Evolutionary conservation across 495 filamentous ascomycete species (phyloP).

Genomic region (Sordaria brevicollis): DNA sequence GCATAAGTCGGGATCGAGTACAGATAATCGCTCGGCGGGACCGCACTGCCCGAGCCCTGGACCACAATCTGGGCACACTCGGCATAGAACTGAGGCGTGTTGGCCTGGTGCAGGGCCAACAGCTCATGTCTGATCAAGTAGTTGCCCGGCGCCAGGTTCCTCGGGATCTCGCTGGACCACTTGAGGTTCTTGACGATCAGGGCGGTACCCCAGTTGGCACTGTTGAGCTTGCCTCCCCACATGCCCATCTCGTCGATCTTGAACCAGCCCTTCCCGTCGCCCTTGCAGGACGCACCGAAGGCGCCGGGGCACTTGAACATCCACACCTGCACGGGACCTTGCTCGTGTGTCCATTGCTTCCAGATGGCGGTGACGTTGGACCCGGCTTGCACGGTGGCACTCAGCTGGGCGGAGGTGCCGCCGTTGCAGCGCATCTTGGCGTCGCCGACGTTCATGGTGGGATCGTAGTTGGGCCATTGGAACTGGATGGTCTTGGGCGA

Average conservation of each 20-base stretch:
- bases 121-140: constrained; percentile 35
- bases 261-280: constrained; percentile 34
- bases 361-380: constrained; percentile 38
- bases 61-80: constrained; percentile 36
- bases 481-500: constrained; percentile 41
- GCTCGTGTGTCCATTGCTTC: constrained; percentile 40
- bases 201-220: constrained; percentile 42
- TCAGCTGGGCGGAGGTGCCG: constrained; percentile 24
- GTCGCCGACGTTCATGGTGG: constrained; percentile 30
- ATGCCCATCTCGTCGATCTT: constrained; percentile 40
- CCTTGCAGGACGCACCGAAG: constrained; percentile 23
- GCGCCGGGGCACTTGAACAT: constrained; percentile 30
- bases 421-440: constrained; percentile 38
- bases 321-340: constrained; percentile 38
- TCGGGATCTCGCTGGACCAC: constrained; percentile 34
- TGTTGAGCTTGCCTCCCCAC: constrained; percentile 27
- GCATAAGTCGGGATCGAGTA: constrained; percentile 41
- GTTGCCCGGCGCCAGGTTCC: constrained; percentile 23
- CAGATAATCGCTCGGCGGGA: constrained; percentile 19
- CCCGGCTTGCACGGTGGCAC: constrained; percentile 33
- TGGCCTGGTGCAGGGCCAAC: constrained; percentile 28
- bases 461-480: constrained; percentile 43
- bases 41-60: constrained; percentile 23
- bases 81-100: constrained; percentile 30
- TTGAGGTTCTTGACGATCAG: constrained; percentile 35